Base-by-base conservation (phyloP, 139 green algal genomes). In the Raphidocelis subcapitata region DNA sequence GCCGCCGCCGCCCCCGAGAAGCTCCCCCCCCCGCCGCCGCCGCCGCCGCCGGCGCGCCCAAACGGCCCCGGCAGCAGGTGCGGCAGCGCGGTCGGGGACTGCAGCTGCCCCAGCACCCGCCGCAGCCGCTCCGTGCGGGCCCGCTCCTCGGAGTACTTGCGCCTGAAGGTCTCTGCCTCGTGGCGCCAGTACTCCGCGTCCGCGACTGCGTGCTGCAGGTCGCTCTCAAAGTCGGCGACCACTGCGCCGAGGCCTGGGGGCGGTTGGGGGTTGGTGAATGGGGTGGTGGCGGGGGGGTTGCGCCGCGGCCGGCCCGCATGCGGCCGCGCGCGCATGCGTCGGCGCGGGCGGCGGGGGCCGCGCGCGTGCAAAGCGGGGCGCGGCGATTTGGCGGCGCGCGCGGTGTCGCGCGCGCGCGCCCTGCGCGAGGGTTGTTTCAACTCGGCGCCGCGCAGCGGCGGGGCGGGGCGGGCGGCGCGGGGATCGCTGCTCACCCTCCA, bases 81-180 rank as follows among this genome's bases (percentile, higher is more conserved):
- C 28, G 35, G 0, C 12, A 23, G 14, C n/a, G 21, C 31, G 26
- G n/a, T 26, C 36, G n/a, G 37, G 4, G 47, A 10, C 18, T 31
- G n/a, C 55, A 46, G 26, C 59, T 55, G 37, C 62, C 51, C 61
- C 28, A 78, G 21, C 3, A 78, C 36, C 5, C 52, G 18, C 24
- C 72, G 72, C 63, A 78, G 63, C 5, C 72, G 72, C 2, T 59
- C 52, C 14, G n/a, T 78, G 37, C 72, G 72, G 18, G 44, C 54
- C 1, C 36, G 26, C 63, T 78, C 72, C 26, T 78, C 47, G 49
- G 72, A 62, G 55, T 66, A 72, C 70, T 62, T 70, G 47, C 47
- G 52, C 29, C 69, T 69, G 59, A 61, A 77, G 5, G 70, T 62
- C 31, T 77, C 62, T 44, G 70, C 70, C 51, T 77, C 70, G 1